These are phyloP conservation scores for Penicillium egyptiacum DNA, from an alignment of 495 filamentous ascomycete species.

Conservation along the genomic window DNA sequence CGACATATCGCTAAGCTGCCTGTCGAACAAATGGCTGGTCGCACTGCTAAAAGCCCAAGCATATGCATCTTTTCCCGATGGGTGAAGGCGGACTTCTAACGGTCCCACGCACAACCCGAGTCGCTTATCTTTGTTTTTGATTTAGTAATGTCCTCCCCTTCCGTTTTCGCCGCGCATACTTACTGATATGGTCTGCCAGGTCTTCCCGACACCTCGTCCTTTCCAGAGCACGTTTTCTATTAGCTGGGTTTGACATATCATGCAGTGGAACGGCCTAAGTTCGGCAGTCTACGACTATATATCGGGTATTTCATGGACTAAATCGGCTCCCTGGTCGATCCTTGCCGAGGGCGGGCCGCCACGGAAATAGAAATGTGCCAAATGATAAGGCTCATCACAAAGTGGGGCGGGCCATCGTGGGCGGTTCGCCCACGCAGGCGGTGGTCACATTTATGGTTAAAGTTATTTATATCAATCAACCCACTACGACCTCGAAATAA, in stretches of 20 bases:
- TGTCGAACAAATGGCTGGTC: constrained; percentile 1
- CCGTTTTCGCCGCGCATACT: neutral
- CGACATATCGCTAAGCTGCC: constrained; percentile 6
- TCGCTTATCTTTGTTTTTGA: constrained; percentile 2
- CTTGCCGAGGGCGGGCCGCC: neutral
- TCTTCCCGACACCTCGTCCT: constrained; percentile 1
- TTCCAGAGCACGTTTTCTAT: constrained; percentile 2
- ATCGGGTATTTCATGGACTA: neutral
- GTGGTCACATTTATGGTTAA: neutral
- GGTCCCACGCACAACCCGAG: neutral
- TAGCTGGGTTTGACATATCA: constrained; percentile 3
- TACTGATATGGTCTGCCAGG: neutral
- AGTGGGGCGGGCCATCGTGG: constrained; percentile 1
- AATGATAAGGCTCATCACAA: neutral
- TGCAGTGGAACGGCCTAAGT: neutral
- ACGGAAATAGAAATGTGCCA: neutral
- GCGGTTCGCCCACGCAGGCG: neutral
- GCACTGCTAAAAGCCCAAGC: neutral
- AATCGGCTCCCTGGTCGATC: neutral
- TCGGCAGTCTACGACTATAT: neutral
- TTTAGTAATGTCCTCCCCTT: neutral
- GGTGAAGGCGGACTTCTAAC: constrained; percentile 7
- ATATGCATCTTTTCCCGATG: constrained; percentile 6
- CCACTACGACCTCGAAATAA: too few species aligned
- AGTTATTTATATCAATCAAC: constrained; percentile 2